phyloP scores from a whole-genome alignment of 1,139 yeast genomes.

The Hansenula anomala region DNA sequence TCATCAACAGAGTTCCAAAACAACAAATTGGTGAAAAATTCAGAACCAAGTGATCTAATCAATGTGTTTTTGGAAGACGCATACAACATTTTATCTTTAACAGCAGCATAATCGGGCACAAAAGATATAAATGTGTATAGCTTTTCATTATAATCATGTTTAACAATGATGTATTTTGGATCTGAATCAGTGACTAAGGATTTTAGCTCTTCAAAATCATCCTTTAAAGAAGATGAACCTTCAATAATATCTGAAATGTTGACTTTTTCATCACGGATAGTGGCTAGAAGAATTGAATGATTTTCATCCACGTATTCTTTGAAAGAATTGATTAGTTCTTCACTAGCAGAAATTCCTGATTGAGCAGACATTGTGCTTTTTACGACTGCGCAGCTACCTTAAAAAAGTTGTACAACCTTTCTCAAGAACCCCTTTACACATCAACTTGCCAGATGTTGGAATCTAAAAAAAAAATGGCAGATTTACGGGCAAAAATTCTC shows the following conservation, averaged over 20 bases:
- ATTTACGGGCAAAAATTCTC: no score
- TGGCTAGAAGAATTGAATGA: slow-evolving; percentile 28
- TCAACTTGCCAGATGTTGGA: no score
- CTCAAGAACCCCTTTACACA: no score
- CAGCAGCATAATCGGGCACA: slow-evolving; percentile 84
- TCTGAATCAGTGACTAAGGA: slow-evolving; percentile 38
- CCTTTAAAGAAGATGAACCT: slow-evolving; percentile 27
- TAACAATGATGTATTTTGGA: slow-evolving; percentile 58
- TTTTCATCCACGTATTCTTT: slow-evolving; percentile 29
- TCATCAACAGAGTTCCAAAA: slow-evolving; percentile 63
- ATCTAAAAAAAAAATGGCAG: no score
- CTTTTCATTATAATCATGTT: slow-evolving; percentile 27
- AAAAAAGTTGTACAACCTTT: no score
- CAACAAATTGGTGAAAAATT: slow-evolving; percentile 47
- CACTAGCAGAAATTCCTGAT: slow-evolving; percentile 60
- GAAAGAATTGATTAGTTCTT: slow-evolving; percentile 38
- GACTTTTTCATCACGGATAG: slow-evolving; percentile 31
- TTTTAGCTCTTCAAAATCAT: slow-evolving; percentile 35
- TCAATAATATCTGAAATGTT: slow-evolving; percentile 24
- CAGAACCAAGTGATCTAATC: slow-evolving; percentile 67
- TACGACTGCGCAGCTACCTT: no score
- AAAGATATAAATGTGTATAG: slow-evolving; percentile 61
- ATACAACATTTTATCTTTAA: slow-evolving; percentile 85
- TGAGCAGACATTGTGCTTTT: slow-evolving; percentile 60
- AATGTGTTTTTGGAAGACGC: slow-evolving; percentile 85